Evolutionary conservation across 2,329 filamentous ascomycete species (phyloP).

Genomic region (Dendrostoma leiphaemia): DNA sequence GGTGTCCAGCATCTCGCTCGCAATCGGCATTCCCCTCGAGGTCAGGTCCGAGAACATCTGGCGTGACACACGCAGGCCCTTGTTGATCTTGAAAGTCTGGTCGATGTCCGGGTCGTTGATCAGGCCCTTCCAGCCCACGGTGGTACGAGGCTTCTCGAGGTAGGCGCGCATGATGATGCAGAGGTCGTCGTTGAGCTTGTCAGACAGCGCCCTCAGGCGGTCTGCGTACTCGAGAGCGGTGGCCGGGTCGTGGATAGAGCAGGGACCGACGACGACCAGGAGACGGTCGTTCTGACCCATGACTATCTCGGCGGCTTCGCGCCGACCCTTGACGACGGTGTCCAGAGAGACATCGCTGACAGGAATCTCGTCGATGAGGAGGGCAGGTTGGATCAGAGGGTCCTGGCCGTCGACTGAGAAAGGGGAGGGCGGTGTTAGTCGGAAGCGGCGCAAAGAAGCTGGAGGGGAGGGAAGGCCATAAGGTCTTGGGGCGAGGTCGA

Average conservation of each 20-base stretch:
- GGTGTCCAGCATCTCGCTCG: slow-evolving; percentile 97
- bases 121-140: slow-evolving; percentile 97
- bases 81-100: slow-evolving; percentile 98
- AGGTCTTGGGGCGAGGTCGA: background rate
- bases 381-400: slow-evolving; percentile 83
- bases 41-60: slow-evolving; percentile 94
- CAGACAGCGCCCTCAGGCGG: slow-evolving; percentile 72
- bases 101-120: slow-evolving; percentile 99
- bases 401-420: slow-evolving; percentile 84
- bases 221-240: slow-evolving; percentile 85
- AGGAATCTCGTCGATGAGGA: slow-evolving; percentile 85
- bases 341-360: slow-evolving; percentile 60
- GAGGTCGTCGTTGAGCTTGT: slow-evolving; percentile 79
- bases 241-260: slow-evolving; percentile 93
- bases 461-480: background rate
- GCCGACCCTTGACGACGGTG: slow-evolving; percentile 70
- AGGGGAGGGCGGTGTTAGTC: slow-evolving; percentile 27
- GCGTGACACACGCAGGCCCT: slow-evolving; percentile 87
- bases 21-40: slow-evolving; percentile 84
- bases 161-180: slow-evolving; percentile 97
- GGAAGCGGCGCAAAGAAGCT: background rate
- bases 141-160: slow-evolving; percentile 97
- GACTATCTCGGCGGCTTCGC: slow-evolving; percentile 70
- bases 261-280: slow-evolving; percentile 91
- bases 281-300: slow-evolving; percentile 81